Evolutionary conservation across 176 grass and related monocot species (phyloP).

Genomic region (Thalia dealbata): DNA sequence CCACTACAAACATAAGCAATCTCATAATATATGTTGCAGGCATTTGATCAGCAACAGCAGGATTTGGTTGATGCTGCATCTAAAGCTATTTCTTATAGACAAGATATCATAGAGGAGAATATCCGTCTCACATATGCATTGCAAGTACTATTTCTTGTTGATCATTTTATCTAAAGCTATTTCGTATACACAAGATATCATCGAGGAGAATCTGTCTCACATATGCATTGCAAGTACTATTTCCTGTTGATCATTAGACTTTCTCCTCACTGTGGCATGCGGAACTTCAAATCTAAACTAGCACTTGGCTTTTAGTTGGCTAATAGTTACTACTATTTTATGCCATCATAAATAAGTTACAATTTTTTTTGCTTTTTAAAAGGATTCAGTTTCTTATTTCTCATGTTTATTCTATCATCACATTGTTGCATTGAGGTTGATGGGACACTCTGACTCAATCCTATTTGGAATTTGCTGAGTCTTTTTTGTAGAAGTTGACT

Average conservation of each 20-base stretch:
- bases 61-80: constrained; percentile 82
- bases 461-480: too few relatives aligned
- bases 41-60: constrained; percentile 86
- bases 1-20: background rate
- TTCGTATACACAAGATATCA: constrained; percentile 88
- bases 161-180: constrained; percentile 94
- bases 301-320: background rate
- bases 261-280: background rate
- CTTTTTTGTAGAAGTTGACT: too few relatives aligned
- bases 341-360: background rate
- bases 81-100: constrained; percentile 90
- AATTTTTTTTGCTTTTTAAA: background rate
- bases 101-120: constrained; percentile 94
- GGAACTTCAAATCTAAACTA: background rate
- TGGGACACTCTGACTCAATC: too few relatives aligned
- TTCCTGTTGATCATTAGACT: constrained; percentile 5
- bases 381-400: background rate
- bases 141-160: constrained; percentile 50
- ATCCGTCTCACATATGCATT: constrained; percentile 63
- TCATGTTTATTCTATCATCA: too few relatives aligned
- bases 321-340: background rate
- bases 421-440: too few relatives aligned
- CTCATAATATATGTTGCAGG: constrained; percentile 32
- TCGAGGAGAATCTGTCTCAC: constrained; percentile 84
- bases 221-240: constrained; percentile 71